Evolutionary conservation across 352 stramenopile species (phyloP).

Genomic region (Globisporangium paroecandrum): DNA sequence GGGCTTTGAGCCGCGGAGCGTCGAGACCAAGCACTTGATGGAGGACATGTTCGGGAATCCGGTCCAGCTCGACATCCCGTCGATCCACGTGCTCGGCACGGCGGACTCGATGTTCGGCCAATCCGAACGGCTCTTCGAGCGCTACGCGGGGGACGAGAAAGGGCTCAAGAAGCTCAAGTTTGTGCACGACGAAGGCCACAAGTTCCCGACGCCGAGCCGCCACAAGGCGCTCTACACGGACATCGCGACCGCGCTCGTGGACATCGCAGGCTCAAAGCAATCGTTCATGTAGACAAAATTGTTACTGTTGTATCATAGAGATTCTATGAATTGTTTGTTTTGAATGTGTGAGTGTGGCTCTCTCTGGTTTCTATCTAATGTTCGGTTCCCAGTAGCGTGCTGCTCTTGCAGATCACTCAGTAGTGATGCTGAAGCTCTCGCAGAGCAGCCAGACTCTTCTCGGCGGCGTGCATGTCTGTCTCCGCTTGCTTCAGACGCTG

Average conservation of each 20-base stretch:
- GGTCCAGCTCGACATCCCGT: slow-evolving; percentile 48
- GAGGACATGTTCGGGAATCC: slow-evolving; percentile 30
- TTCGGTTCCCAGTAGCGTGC: neutral
- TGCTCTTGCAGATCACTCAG: slow-evolving; percentile 17
- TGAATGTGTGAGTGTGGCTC: neutral
- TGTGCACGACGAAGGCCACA: slow-evolving; percentile 77
- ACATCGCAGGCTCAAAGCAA: slow-evolving; percentile 22
- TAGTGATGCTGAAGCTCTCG: slow-evolving; percentile 55
- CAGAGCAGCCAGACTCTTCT: slow-evolving; percentile 56
- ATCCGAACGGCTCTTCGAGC: slow-evolving; percentile 46
- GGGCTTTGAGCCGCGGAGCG: slow-evolving; percentile 49
- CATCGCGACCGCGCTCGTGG: slow-evolving; percentile 39
- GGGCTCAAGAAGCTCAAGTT: slow-evolving; percentile 38
- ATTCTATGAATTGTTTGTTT: neutral
- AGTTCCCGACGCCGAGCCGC: slow-evolving; percentile 53
- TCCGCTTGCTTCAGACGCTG: slow-evolving; percentile 53
- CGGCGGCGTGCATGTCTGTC: slow-evolving; percentile 46
- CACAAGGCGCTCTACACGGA: slow-evolving; percentile 49
- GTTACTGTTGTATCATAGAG: neutral
- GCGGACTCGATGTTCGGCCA: slow-evolving; percentile 41
- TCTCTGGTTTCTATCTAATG: slow-evolving; percentile 9
- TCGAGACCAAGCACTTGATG: slow-evolving; percentile 51
- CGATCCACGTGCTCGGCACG: slow-evolving; percentile 63
- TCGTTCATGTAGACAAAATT: neutral
- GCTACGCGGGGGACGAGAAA: slow-evolving; percentile 29